phyloP scores from a whole-genome alignment of 192 early-diverging fungal genomes.

The Coemansia sp. region DNA sequence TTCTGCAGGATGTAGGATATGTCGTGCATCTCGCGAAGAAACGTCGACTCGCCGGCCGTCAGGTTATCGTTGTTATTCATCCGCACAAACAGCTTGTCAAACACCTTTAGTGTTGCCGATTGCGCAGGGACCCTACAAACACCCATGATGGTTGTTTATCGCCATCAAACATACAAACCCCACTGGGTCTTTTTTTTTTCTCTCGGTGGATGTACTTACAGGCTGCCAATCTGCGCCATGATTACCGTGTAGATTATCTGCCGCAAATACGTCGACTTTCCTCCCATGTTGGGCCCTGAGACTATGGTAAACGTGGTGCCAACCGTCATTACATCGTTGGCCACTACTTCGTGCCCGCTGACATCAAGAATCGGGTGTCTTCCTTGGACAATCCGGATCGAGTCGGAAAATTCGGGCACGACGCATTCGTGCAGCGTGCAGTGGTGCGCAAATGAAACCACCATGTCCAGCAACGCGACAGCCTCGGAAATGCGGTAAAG shows the following conservation, averaged over 20 bases:
- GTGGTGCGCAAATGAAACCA: conserved; percentile 65
- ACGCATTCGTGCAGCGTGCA: conserved; percentile 56
- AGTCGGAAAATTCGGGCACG: conserved; percentile 71
- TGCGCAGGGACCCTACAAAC: conserved; percentile 68
- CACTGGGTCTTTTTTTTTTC: neutral
- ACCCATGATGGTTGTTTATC: neutral
- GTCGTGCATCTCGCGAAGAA: conserved; percentile 86
- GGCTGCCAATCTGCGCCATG: conserved; percentile 82
- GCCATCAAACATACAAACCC: neutral
- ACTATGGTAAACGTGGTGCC: conserved; percentile 66
- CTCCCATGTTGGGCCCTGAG: conserved; percentile 90
- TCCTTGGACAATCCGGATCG: conserved; percentile 66
- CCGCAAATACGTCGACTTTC: conserved; percentile 80
- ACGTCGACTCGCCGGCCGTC: conserved; percentile 62
- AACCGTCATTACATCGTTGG: conserved; percentile 65
- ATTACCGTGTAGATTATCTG: conserved; percentile 72
- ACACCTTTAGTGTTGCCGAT: conserved; percentile 66
- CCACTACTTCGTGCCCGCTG: conserved; percentile 50
- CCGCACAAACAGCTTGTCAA: conserved; percentile 67
- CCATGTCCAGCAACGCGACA: conserved; percentile 73
- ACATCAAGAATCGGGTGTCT: conserved; percentile 71
- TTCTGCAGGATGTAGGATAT: conserved; percentile 74
- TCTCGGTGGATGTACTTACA: conserved; percentile 37
- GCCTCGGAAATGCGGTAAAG: conserved; percentile 72
- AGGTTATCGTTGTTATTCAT: conserved; percentile 67